Conservation (phyloP, 2,329 filamentous ascomycete species). For the Cytospora chrysosperma region DNA sequence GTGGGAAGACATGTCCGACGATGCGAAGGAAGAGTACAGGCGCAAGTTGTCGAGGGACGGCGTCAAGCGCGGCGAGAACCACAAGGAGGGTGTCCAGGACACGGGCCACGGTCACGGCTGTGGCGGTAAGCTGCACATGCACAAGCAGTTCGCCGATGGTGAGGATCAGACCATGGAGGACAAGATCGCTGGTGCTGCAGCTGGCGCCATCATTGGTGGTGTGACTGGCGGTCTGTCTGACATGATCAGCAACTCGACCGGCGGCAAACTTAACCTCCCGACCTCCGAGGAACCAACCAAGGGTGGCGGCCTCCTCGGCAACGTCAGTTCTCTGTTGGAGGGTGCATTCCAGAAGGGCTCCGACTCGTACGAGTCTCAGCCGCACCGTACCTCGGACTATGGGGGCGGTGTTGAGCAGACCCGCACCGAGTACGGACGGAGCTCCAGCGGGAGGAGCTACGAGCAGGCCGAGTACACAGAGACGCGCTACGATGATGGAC, state of each 20-base stretch:
- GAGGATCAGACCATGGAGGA: conserved; percentile 49
- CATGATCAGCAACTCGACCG: conserved; percentile 47
- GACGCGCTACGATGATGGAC: conserved; percentile 58
- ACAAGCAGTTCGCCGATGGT: conserved; percentile 57
- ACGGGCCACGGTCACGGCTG: conserved; percentile 85
- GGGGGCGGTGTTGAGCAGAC: conserved; percentile 62
- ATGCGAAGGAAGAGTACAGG: conserved; percentile 66
- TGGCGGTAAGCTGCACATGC: conserved; percentile 73
- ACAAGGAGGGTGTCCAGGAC: conserved; percentile 82
- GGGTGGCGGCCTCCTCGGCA: conserved; percentile 68
- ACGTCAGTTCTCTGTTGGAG: conserved; percentile 63
- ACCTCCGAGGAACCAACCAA: conserved; percentile 41
- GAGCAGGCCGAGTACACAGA: conserved; percentile 60
- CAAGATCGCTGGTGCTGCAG: conserved; percentile 55
- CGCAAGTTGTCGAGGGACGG: conserved; percentile 75
- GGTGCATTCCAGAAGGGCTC: conserved; percentile 45
- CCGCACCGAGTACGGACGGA: conserved; percentile 60
- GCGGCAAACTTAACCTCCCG: conserved; percentile 38
- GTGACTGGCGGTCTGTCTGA: conserved; percentile 52
- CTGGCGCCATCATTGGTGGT: conserved; percentile 57
- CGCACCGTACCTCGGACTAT: conserved; percentile 55
- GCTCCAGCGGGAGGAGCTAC: conserved; percentile 49
- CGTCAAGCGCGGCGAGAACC: conserved; percentile 75
- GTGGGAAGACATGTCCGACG: conserved; percentile 69
- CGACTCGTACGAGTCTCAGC: conserved; percentile 48